Evolutionary conservation across 1,284 basidiomycete genomes (phyloP).

Genomic region (Ustilago loliicola): DNA sequence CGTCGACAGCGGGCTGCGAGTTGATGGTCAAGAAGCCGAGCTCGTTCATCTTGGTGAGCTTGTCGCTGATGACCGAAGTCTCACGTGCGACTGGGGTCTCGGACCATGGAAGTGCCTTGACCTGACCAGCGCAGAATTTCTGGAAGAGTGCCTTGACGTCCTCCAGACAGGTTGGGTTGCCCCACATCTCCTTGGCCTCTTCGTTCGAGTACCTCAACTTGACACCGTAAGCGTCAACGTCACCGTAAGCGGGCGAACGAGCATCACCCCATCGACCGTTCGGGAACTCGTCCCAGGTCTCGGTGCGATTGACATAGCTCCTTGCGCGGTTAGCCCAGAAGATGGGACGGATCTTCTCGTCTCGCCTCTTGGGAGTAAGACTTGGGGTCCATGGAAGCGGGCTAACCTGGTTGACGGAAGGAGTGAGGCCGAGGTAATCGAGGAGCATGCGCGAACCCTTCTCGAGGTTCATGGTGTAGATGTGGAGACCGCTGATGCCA

Average conservation of each 20-base stretch:
- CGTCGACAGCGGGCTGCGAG: slow-evolving; percentile 93
- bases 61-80: slow-evolving; percentile 83
- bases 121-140: slow-evolving; percentile 70
- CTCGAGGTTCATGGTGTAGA: slow-evolving; percentile 71
- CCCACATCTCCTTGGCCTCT: slow-evolving; percentile 74
- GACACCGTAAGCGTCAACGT: slow-evolving; percentile 88
- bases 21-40: slow-evolving; percentile 94
- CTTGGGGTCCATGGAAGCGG: slow-evolving; percentile 68
- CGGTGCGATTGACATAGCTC: slow-evolving; percentile 69
- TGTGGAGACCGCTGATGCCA: slow-evolving; percentile 68
- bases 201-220: slow-evolving; percentile 78
- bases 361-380: slow-evolving; percentile 67
- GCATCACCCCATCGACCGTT: slow-evolving; percentile 98
- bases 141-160: slow-evolving; percentile 70
- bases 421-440: slow-evolving; percentile 67
- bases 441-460: slow-evolving; percentile 69
- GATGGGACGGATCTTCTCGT: slow-evolving; percentile 69
- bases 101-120: slow-evolving; percentile 90
- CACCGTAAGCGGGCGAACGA: slow-evolving; percentile 95
- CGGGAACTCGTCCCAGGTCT: slow-evolving; percentile 94
- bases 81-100: slow-evolving; percentile 87
- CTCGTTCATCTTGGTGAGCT: slow-evolving; percentile 86
- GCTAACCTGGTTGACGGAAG: slow-evolving; percentile 64
- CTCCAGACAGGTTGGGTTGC: slow-evolving; percentile 46
- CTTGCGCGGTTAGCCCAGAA: slow-evolving; percentile 70